phyloP scores from a whole-genome alignment of 2,329 filamentous ascomycete species.

The Cercospora berteroae region DNA sequence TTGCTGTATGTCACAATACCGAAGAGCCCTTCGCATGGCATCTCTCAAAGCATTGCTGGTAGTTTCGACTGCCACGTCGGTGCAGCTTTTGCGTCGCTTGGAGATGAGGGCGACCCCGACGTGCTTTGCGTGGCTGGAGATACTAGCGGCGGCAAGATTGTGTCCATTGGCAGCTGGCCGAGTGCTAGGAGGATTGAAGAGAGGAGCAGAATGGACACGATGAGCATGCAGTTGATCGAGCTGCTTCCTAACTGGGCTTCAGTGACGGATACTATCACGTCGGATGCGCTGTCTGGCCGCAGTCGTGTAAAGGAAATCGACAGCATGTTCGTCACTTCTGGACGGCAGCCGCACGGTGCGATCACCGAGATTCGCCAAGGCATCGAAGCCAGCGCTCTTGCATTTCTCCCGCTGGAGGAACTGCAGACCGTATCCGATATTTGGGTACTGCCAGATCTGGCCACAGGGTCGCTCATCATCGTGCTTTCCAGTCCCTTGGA shows the following conservation, averaged over 20 bases:
- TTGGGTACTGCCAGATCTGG: constrained; percentile 39
- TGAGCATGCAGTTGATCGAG: constrained; percentile 52
- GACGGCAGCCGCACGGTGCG: constrained; percentile 44
- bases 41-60: constrained; percentile 56
- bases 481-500: constrained; percentile 38
- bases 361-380: constrained; percentile 47
- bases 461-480: constrained; percentile 37
- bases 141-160: constrained; percentile 62
- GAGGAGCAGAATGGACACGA: constrained; percentile 51
- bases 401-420: constrained; percentile 28
- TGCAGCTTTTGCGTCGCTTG: constrained; percentile 71
- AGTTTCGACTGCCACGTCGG: constrained; percentile 72
- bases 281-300: constrained; percentile 30
- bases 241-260: constrained; percentile 63
- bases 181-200: constrained; percentile 39
- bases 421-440: constrained; percentile 34
- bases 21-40: constrained; percentile 31
- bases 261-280: constrained; percentile 48
- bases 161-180: constrained; percentile 33
- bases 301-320: constrained; percentile 25
- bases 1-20: constrained; percentile 65
- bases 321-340: constrained; percentile 42
- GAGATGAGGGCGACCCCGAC: constrained; percentile 64
- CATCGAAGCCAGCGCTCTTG: constrained; percentile 37
- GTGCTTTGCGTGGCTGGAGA: constrained; percentile 78